Conservation (phyloP, 2,329 filamentous ascomycete species). For the Pseudogymnoascus sp. region DNA sequence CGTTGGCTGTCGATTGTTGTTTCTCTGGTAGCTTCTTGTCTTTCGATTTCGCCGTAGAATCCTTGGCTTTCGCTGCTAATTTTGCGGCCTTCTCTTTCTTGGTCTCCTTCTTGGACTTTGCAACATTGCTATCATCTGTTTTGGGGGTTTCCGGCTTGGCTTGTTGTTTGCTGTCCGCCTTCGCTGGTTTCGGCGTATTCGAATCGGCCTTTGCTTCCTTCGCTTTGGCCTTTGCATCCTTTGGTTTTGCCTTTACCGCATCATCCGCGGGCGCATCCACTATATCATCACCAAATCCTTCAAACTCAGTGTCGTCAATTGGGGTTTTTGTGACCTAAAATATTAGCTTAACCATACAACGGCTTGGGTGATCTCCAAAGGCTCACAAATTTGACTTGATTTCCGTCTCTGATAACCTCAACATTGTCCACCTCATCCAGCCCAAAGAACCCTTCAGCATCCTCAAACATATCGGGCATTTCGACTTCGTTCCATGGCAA, state of each 20-base stretch:
- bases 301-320: constrained; percentile 50
- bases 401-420: constrained; percentile 64
- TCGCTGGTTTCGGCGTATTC: constrained; percentile 10
- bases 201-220: constrained; percentile 19
- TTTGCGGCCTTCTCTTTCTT: constrained; percentile 26
- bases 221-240: constrained; percentile 20
- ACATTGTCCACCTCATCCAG: constrained; percentile 89
- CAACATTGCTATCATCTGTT: constrained; percentile 19
- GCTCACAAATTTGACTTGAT: constrained; percentile 49
- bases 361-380: not conserved
- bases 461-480: constrained; percentile 71
- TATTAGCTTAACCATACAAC: constrained; percentile 13
- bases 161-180: constrained; percentile 24
- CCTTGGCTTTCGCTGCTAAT: constrained; percentile 22
- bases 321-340: constrained; percentile 19
- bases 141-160: constrained; percentile 11
- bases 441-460: constrained; percentile 89
- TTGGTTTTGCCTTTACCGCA: constrained; percentile 10
- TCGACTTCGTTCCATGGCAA: constrained; percentile 51
- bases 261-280: not conserved
- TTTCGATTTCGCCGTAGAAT: constrained; percentile 25
- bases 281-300: constrained; percentile 53
- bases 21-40: constrained; percentile 21
- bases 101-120: constrained; percentile 20
- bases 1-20: constrained; percentile 20